Evolutionary conservation across 768 basidiomycete genomes (phyloP).

Genomic region (Coprinopsis cinerea): DNA sequence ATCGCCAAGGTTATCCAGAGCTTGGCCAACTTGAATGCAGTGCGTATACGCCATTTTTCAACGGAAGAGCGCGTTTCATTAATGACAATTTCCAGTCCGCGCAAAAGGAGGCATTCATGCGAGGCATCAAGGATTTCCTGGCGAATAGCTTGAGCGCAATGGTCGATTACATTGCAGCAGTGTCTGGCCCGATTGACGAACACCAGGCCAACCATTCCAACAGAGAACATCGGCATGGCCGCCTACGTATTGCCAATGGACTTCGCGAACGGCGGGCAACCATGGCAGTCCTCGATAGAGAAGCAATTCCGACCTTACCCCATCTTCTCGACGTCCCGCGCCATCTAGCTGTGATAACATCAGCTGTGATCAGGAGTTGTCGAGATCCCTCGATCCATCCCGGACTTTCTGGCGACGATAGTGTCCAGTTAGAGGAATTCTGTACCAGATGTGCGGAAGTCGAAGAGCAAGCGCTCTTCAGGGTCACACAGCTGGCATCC

Average conservation of each 20-base stretch:
- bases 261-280: conserved; percentile 50
- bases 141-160: conserved; percentile 58
- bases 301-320: conserved; percentile 68
- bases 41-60: conserved; percentile 26
- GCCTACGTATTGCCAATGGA: conserved; percentile 46
- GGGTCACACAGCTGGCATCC: conserved; percentile 58
- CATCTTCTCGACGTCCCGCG: conserved; percentile 73
- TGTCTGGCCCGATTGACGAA: conserved; percentile 52
- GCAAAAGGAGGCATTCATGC: conserved; percentile 81
- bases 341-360: conserved; percentile 71
- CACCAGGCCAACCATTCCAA: conserved; percentile 20
- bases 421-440: conserved; percentile 46
- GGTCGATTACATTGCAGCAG: conserved; percentile 70
- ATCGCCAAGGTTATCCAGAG: conserved; percentile 90
- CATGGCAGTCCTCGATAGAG: conserved; percentile 56
- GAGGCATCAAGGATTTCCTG: conserved; percentile 69
- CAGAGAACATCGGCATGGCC: conserved; percentile 40
- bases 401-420: conserved; percentile 24
- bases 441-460: conserved; percentile 60
- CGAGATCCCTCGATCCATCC: conserved; percentile 32
- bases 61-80: not conserved
- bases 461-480: conserved; percentile 60
- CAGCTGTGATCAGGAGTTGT: conserved; percentile 67
- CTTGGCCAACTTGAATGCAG: conserved; percentile 77
- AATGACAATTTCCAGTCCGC: conserved; percentile 33